A percentile compares a stretch with the other conserved stretches of the same genome.
phyloP scores from a whole-genome alignment of 2,329 filamentous ascomycete genomes.

The Monosporascus sp. region DNA sequence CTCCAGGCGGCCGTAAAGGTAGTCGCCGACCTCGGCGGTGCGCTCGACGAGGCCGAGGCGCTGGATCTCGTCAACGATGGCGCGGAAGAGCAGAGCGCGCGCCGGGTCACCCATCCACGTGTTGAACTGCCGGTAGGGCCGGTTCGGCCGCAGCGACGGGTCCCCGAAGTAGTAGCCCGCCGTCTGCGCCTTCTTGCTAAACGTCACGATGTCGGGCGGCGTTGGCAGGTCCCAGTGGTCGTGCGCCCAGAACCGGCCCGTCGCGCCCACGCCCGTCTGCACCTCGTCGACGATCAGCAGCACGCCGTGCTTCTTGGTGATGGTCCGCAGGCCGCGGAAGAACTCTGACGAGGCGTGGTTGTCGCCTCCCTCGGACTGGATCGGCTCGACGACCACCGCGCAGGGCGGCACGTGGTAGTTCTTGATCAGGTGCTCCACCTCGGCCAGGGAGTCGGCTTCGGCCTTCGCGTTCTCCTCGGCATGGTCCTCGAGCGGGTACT shows the following conservation, averaged over 20 bases:
- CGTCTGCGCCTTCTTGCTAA: slow-evolving; percentile 92
- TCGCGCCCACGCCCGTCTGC: slow-evolving; percentile 88
- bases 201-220: slow-evolving; percentile 90
- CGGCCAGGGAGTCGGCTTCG: slow-evolving; percentile 74
- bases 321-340: slow-evolving; percentile 75
- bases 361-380: slow-evolving; percentile 91
- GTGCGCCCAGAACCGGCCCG: slow-evolving; percentile 94
- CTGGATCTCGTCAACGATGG: slow-evolving; percentile 78
- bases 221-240: slow-evolving; percentile 82
- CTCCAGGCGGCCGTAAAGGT: slow-evolving; percentile 68
- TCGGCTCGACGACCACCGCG: slow-evolving; percentile 81
- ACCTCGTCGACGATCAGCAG: slow-evolving; percentile 92
- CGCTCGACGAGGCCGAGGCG: slow-evolving; percentile 70
- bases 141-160: slow-evolving; percentile 75
- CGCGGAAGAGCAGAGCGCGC: slow-evolving; percentile 77
- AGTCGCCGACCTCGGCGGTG: slow-evolving; percentile 73
- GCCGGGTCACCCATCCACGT: slow-evolving; percentile 95
- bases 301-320: slow-evolving; percentile 72
- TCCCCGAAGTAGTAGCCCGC: slow-evolving; percentile 90
- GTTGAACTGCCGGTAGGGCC: slow-evolving; percentile 94
- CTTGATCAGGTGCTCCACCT: slow-evolving; percentile 76
- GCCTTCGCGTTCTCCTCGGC: slow-evolving; percentile 74
- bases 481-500: slow-evolving; percentile 81
- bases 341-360: slow-evolving; percentile 87
- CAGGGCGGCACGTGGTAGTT: slow-evolving; percentile 74